Conservation (phyloP, 495 filamentous ascomycete species). For the Hyaloscypha bicolor region DNA sequence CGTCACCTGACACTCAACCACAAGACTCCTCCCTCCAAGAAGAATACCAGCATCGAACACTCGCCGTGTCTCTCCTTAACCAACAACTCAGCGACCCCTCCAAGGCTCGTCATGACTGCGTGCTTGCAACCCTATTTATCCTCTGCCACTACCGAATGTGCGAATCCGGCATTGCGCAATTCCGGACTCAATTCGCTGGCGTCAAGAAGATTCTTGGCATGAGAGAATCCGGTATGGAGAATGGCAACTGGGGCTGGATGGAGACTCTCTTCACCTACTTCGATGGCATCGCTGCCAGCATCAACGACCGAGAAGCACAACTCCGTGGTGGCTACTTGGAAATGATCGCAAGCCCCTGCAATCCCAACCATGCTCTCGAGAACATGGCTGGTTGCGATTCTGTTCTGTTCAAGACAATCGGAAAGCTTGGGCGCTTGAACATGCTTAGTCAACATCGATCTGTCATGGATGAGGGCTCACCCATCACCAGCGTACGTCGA, state of each 20-base stretch:
- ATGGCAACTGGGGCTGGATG: constrained; percentile 78
- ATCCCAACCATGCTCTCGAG: constrained; percentile 78
- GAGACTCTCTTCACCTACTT: constrained; percentile 96
- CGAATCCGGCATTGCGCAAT: constrained; percentile 88
- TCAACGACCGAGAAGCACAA: constrained; percentile 92
- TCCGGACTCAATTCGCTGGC: constrained; percentile 90
- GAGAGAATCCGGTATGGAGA: constrained; percentile 68
- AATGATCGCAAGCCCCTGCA: constrained; percentile 52
- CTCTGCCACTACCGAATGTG: constrained; percentile 93
- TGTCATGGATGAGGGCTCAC: constrained; percentile 39
- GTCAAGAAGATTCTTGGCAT: constrained; percentile 90
- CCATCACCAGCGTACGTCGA: constrained; percentile 30
- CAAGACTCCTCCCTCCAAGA: constrained; percentile 62
- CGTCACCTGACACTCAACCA: constrained; percentile 30
- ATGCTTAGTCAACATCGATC: constrained; percentile 79
- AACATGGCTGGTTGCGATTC: constrained; percentile 88
- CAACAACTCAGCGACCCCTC: constrained; percentile 74
- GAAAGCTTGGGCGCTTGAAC: constrained; percentile 81
- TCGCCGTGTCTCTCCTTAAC: constrained; percentile 82
- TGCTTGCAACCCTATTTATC: constrained; percentile 83
- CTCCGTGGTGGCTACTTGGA: constrained; percentile 71
- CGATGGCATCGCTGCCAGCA: constrained; percentile 89
- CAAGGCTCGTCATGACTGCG: constrained; percentile 79
- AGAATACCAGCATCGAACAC: constrained; percentile 78
- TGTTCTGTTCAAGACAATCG: constrained; percentile 74